Evolutionary conservation across 2,329 filamentous ascomycete genomes (phyloP).

Genomic region (Fusarium marasasianum): DNA sequence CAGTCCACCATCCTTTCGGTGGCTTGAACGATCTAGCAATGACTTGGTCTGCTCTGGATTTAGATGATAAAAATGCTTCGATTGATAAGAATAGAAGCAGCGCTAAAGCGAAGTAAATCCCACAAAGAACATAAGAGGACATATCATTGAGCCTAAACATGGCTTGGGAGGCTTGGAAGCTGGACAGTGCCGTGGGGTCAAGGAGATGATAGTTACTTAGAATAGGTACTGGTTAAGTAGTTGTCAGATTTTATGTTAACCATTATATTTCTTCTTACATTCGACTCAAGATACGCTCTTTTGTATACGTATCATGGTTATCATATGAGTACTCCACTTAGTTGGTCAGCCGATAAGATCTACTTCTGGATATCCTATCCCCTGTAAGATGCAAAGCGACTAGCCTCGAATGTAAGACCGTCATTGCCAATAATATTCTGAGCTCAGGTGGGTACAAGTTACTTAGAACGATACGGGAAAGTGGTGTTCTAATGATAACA

Average conservation of each 20-base stretch:
- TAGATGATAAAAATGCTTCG: rapidly evolving
- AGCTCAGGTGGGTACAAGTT: too few species aligned
- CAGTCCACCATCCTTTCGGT: background rate
- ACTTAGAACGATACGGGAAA: rapidly evolving
- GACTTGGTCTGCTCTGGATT: background rate
- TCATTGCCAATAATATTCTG: background rate
- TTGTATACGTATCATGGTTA: background rate
- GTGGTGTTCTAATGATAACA: background rate
- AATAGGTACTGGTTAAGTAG: background rate
- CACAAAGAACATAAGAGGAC: background rate
- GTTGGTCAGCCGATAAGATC: background rate
- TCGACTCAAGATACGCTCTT: background rate
- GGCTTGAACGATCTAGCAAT: background rate
- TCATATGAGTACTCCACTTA: background rate
- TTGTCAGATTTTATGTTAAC: rapidly evolving
- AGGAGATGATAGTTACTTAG: background rate
- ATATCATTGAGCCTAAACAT: background rate
- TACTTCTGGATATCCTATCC: background rate
- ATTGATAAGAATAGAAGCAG: background rate
- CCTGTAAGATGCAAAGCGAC: background rate
- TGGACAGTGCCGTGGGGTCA: background rate
- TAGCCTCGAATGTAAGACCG: too few species aligned
- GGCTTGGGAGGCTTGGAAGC: background rate
- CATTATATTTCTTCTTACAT: rapidly evolving
- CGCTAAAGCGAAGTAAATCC: rapidly evolving